Evolutionary conservation across 2,329 filamentous ascomycete genomes (phyloP).

Genomic region (Colletotrichum sp.): DNA sequence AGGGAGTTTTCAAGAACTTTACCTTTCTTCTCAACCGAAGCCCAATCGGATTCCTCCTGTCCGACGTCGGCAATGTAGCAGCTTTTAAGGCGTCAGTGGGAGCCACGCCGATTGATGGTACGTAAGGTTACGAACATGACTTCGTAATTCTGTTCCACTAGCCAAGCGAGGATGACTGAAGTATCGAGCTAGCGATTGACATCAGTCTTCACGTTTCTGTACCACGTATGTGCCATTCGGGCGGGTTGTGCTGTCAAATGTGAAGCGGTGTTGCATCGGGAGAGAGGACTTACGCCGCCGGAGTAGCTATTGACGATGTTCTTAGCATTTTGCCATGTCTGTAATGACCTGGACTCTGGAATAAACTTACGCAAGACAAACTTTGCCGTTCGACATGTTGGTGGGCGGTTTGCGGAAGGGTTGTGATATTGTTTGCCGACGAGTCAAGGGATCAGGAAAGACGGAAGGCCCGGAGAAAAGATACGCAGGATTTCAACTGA

Average conservation of each 20-base stretch:
- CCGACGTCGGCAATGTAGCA: constrained; percentile 68
- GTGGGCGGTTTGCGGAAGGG: not conserved
- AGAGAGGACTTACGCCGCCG: not conserved
- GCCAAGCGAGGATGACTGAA: constrained; percentile 18
- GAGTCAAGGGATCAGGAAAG: not conserved
- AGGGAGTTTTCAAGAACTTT: fast-evolving
- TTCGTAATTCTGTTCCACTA: constrained; percentile 1
- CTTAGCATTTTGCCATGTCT: not conserved
- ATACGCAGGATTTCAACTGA: not conserved
- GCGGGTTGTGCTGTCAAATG: not conserved
- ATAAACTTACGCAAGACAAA: not conserved
- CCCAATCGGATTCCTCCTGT: constrained; percentile 71
- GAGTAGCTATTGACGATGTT: not conserved
- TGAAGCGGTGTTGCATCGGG: not conserved
- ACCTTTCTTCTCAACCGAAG: constrained; percentile 73
- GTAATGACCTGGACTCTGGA: not conserved
- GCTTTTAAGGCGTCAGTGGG: not conserved
- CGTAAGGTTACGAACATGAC: not conserved
- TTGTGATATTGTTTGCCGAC: not conserved
- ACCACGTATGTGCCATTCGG: too few relatives aligned
- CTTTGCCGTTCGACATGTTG: not conserved
- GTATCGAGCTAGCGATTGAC: constrained; percentile 7
- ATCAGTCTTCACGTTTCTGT: not conserved
- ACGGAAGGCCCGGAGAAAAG: not conserved
- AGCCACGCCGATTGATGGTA: not conserved